Conservation (phyloP, 2,329 filamentous ascomycete genomes). For the Drechmeria coniospora region DNA sequence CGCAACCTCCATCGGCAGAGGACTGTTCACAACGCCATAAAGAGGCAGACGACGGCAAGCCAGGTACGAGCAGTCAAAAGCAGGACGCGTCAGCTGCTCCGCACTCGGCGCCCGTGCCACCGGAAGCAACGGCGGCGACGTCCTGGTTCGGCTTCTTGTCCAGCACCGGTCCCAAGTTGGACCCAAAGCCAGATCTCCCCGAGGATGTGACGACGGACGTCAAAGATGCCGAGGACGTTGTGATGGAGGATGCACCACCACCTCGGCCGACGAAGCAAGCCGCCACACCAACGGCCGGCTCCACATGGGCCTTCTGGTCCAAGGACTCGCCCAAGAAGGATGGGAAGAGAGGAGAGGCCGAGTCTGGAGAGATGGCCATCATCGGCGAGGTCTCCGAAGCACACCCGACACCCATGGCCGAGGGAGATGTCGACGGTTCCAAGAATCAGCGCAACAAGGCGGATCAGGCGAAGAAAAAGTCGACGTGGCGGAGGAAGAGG, state of each 20-base stretch:
- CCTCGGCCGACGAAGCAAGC: conserved; percentile 15
- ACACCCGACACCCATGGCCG: conserved; percentile 32
- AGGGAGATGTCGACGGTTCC: conserved; percentile 24
- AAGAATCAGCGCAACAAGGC: conserved; percentile 18
- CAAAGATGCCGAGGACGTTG: conserved; percentile 18
- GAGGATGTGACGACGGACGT: conserved; percentile 1
- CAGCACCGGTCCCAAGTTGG: conserved; percentile 4
- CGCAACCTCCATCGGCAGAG: no score
- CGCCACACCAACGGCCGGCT: conserved; percentile 34
- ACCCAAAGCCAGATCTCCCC: neutral
- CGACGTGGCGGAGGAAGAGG: conserved; percentile 27
- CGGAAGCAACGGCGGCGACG: conserved; percentile 10
- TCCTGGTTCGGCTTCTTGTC: conserved; percentile 28
- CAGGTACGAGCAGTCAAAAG: conserved; percentile 9
- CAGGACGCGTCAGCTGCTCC: conserved; percentile 8
- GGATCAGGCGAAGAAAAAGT: conserved; percentile 17
- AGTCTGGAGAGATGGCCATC: conserved; percentile 39
- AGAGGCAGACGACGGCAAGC: conserved; percentile 7
- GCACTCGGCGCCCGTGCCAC: conserved; percentile 4
- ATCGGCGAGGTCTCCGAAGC: conserved; percentile 41
- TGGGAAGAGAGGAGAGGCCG: conserved; percentile 17
- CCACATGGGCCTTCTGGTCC: conserved; percentile 75
- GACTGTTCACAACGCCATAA: conserved; percentile 2
- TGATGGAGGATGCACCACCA: conserved; percentile 26
- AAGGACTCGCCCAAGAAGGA: conserved; percentile 31